Conservation (phyloP, 2,329 filamentous ascomycete genomes). For the Lasiodiplodia citricola region DNA sequence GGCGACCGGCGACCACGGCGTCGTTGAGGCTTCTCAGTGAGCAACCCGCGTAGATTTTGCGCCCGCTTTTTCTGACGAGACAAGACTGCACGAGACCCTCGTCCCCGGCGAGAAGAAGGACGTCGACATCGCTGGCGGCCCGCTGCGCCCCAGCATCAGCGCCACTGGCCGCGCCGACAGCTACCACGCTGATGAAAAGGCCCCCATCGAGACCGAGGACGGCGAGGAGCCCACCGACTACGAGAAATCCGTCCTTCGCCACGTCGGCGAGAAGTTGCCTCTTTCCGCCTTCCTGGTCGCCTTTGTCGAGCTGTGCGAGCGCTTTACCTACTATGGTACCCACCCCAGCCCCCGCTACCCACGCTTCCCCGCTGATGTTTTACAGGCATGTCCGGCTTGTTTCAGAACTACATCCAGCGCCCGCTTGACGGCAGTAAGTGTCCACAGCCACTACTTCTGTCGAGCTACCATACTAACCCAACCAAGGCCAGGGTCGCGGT, state of each 20-base stretch:
- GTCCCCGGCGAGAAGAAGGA: slow-evolving; percentile 11
- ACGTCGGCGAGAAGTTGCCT: slow-evolving; percentile 43
- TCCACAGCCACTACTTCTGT: too few relatives aligned
- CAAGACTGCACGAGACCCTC: slow-evolving; percentile 18
- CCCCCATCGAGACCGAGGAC: slow-evolving; percentile 11
- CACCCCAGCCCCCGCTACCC: too few relatives aligned
- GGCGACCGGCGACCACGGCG: slow-evolving; percentile 24
- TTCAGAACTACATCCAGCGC: slow-evolving; percentile 46
- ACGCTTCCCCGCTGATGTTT: neutral
- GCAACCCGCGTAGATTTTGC: neutral
- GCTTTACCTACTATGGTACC: slow-evolving; percentile 40
- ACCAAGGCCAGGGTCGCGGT: slow-evolving; percentile 28
- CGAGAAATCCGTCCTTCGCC: slow-evolving; percentile 40
- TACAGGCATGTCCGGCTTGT: slow-evolving; percentile 36
- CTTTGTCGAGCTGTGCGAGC: slow-evolving; percentile 45
- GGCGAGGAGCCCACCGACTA: slow-evolving; percentile 42
- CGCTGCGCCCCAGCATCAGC: slow-evolving; percentile 17
- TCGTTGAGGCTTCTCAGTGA: slow-evolving; percentile 18
- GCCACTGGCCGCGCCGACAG: slow-evolving; percentile 5
- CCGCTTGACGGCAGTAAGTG: slow-evolving; percentile 24
- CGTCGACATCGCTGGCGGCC: slow-evolving; percentile 12
- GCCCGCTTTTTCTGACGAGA: neutral
- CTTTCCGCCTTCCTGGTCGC: slow-evolving; percentile 44
- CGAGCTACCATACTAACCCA: neutral
- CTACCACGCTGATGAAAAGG: slow-evolving; percentile 23